phyloP scores from a whole-genome alignment of 2,329 filamentous ascomycete genomes.

The Alternaria hordeiaustralica region DNA sequence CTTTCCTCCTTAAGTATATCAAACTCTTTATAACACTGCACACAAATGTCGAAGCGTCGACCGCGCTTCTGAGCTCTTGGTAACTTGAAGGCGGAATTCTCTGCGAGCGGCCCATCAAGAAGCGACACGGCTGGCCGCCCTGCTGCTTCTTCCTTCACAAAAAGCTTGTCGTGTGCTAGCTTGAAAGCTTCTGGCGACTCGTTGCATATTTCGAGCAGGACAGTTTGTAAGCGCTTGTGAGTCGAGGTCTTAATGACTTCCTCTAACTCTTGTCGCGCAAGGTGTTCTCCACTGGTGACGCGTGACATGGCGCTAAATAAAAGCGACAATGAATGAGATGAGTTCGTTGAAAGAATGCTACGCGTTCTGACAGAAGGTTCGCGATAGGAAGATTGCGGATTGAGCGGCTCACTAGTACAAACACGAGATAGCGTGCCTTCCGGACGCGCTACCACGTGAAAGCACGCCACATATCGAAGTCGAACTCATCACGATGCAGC shows the following conservation, averaged over 20 bases:
- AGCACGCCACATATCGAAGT: background rate
- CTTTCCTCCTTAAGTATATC: background rate
- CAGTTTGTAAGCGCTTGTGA: background rate
- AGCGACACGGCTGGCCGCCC: background rate
- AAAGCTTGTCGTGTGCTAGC: background rate
- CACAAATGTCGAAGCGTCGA: background rate
- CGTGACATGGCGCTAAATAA: background rate
- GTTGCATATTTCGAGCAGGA: background rate
- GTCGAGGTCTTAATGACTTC: background rate
- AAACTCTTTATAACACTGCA: background rate
- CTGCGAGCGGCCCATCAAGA: background rate
- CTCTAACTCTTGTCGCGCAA: background rate
- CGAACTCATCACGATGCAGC: background rate
- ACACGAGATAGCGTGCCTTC: background rate
- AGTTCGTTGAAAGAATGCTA: background rate
- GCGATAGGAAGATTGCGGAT: background rate
- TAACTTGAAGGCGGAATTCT: background rate
- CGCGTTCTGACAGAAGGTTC: background rate
- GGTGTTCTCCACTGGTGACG: background rate
- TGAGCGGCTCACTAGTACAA: background rate
- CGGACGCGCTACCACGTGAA: background rate
- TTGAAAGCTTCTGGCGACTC: background rate
- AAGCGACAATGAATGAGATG: background rate
- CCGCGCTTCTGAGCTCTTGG: background rate
- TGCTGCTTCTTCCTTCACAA: background rate